Base-by-base conservation (phyloP, 2,329 filamentous ascomycete genomes). In the Trichoderma sp. region DNA sequence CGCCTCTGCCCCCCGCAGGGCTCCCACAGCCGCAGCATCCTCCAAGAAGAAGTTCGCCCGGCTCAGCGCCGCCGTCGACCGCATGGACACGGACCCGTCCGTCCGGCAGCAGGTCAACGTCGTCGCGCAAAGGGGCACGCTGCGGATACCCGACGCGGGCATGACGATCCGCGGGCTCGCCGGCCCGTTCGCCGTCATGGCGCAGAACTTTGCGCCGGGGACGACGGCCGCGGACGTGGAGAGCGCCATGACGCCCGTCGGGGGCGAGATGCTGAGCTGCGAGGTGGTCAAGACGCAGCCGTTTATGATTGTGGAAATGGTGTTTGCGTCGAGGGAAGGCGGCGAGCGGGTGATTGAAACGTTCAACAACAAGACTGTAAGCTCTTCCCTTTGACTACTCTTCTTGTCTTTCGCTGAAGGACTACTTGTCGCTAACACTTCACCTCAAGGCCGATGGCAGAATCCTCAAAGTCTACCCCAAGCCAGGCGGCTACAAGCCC, bases 201-300 rank as follows among this genome's bases (percentile, higher is more conserved):
- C 89, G 3, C 89, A 91, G 76, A 95, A 95, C 80, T 92, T 95
- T 74, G 91, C 91, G 14, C 86, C 86, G 2, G 91, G 91, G 44
- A 95, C 91, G 0, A 93, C 91, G 7, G 89, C 89, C 1, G 90
- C 89, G 34, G 91, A 95, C 72, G 92, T 95, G 66, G 90, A 93
- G 79, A 90, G 88, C 71, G 91, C 91, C 64, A 88, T 95, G 86
- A 85, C 83, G n/a, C 87, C 87, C 0, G 79, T 91, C n/a, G 90
- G 89, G 45, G 90, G 89, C 34, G 81, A 88, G 67, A 83, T 92
- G 71, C 73, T 84, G 26, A 86, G 84, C 71, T 94, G 91, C 78
- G 84, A 82, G 43, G 78, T 95, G 45, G 77, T 92, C 64, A 87
- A 89, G 73, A 82, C 87, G 4, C 79, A 80, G 30, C 91, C 92